A percentile compares a stretch with the other conserved stretches of the same genome.
Conservation (phyloP, 768 basidiomycete genomes). For the Daedaleopsis sinensis region DNA sequence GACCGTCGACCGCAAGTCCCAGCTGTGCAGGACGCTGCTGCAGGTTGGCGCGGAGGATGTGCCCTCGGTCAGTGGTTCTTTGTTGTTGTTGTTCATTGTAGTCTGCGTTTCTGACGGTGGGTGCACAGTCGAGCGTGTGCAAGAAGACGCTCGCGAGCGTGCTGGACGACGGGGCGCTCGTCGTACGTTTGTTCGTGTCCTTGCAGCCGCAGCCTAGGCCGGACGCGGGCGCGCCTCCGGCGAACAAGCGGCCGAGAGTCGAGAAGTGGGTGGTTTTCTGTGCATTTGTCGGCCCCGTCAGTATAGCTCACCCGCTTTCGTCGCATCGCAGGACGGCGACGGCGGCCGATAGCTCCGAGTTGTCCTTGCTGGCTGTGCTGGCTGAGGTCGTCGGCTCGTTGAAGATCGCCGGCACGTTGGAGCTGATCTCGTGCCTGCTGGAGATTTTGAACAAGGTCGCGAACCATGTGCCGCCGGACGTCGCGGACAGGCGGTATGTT, state of each 20-base stretch:
- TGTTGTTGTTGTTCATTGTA: neutral
- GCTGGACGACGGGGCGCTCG: constrained; percentile 53
- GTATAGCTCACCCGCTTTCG: neutral
- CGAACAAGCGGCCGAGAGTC: constrained; percentile 66
- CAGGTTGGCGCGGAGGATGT: constrained; percentile 49
- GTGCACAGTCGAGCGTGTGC: constrained; percentile 21
- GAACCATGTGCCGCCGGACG: constrained; percentile 53
- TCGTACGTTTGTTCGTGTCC: constrained; percentile 51
- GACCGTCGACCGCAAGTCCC: constrained; percentile 52
- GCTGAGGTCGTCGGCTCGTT: constrained; percentile 73
- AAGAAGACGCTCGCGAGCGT: constrained; percentile 53
- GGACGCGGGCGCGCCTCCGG: constrained; percentile 46
- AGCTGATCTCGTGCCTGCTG: constrained; percentile 71
- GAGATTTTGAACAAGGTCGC: constrained; percentile 71
- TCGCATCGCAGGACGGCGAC: neutral
- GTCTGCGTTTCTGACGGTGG: constrained; percentile 37
- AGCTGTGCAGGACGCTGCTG: constrained; percentile 60
- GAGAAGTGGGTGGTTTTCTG: constrained; percentile 49
- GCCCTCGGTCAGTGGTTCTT: constrained; percentile 46
- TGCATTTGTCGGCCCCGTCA: neutral
- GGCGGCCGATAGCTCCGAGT: constrained; percentile 39
- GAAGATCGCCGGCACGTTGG: constrained; percentile 66
- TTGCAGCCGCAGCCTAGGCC: constrained; percentile 57
- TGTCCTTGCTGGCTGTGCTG: constrained; percentile 58
- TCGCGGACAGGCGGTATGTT: constrained; percentile 73